phyloP scores from a whole-genome alignment of 805 yeast genomes.

The Yamadazyma laniorum region DNA sequence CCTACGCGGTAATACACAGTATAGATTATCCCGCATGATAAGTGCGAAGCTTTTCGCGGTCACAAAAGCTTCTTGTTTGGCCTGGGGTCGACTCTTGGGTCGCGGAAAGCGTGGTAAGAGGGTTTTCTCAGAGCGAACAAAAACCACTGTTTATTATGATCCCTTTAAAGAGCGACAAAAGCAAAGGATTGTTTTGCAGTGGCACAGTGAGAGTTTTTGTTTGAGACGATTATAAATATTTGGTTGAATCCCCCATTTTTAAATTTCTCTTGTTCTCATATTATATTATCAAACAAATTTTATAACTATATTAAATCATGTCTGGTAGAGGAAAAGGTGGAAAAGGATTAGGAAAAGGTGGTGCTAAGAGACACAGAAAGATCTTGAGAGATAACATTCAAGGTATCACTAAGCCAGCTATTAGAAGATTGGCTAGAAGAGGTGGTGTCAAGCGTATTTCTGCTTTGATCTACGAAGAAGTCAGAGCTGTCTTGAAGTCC shows the following conservation, averaged over 20 bases:
- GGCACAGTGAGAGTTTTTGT: not conserved
- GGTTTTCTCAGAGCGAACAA: not conserved
- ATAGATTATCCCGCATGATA: too few species aligned
- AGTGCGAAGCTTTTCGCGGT: not conserved
- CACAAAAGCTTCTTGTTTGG: not conserved
- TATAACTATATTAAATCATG: conserved; percentile 45
- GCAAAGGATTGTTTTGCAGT: not conserved
- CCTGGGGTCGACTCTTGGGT: not conserved
- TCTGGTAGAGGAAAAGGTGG: conserved; percentile 99
- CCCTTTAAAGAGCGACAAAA: not conserved
- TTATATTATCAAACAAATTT: conserved; percentile 1
- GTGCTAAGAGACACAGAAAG: conserved; percentile 99
- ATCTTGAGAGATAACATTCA: conserved; percentile 98
- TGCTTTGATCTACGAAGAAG: conserved; percentile 97
- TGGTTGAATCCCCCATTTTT: conserved; percentile 6
- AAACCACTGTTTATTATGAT: not conserved
- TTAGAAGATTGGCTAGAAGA: conserved; percentile 99
- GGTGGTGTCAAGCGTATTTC: conserved; percentile 99
- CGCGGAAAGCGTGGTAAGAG: not conserved
- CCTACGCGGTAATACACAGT: too few species aligned
- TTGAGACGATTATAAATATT: conserved; percentile 8
- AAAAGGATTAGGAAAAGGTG: conserved; percentile 99
- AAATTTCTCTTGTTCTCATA: conserved; percentile 1
- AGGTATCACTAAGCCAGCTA: conserved; percentile 99
- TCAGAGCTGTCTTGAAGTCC: conserved; percentile 92